phyloP scores from a whole-genome alignment of 1,139 yeast genomes.

The Geotrichum siamense region DNA sequence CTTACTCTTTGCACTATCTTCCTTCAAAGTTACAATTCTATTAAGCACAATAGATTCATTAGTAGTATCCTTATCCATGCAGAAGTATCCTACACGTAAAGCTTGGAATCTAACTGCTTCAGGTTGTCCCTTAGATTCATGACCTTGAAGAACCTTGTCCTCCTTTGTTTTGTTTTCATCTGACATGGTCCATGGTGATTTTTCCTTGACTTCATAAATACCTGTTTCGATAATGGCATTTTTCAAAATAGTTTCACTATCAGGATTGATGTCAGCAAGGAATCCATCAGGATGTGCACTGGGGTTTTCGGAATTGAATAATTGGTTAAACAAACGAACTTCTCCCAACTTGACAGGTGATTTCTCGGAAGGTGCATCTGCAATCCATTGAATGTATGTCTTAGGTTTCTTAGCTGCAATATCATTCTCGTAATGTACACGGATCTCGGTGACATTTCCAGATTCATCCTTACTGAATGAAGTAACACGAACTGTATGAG shows the following conservation, averaged over 20 bases:
- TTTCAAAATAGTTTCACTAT: constrained; percentile 62
- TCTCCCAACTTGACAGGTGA: constrained; percentile 63
- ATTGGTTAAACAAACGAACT: constrained; percentile 79
- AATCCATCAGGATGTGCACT: constrained; percentile 80
- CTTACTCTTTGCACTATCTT: constrained; percentile 37
- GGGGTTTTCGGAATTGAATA: constrained; percentile 91
- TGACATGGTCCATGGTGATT: constrained; percentile 61
- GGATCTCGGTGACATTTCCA: constrained; percentile 63
- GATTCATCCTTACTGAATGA: constrained; percentile 53
- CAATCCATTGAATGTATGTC: constrained; percentile 96
- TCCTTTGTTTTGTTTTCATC: constrained; percentile 24
- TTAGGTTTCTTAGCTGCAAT: constrained; percentile 67
- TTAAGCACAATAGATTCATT: constrained; percentile 61
- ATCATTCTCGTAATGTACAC: constrained; percentile 73
- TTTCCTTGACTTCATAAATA: constrained; percentile 56
- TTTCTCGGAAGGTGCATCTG: constrained; percentile 51
- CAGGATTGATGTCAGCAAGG: constrained; percentile 50
- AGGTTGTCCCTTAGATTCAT: constrained; percentile 52
- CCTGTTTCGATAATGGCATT: constrained; percentile 75
- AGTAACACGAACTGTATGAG: constrained; percentile 70
- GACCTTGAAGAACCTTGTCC: constrained; percentile 40
- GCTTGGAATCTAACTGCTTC: constrained; percentile 98
- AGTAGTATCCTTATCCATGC: constrained; percentile 74
- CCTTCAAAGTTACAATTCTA: constrained; percentile 86
- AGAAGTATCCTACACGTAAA: constrained; percentile 91